Percentiles rank a stretch among this genome's conserved stretches.
Evolutionary conservation across 768 basidiomycete genomes (phyloP).

Genomic region (Paxillus involutus): DNA sequence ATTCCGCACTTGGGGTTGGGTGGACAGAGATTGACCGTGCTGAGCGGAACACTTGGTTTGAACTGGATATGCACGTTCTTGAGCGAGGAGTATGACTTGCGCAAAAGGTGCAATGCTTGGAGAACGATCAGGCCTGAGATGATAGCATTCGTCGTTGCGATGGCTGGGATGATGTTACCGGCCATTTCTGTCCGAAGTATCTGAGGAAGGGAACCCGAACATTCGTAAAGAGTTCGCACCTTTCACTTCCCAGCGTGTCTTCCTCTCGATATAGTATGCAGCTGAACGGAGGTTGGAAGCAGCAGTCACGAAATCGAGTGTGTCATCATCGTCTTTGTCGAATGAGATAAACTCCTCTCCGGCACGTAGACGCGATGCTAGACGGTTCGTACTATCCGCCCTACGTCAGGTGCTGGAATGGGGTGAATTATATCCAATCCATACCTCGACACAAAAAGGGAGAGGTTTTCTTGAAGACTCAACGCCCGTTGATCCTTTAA

Average conservation of each 20-base stretch:
- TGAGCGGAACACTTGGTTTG: slow-evolving; percentile 77
- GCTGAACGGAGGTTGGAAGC: slow-evolving; percentile 89
- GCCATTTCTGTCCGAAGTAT: slow-evolving; percentile 77
- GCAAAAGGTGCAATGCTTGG: slow-evolving; percentile 84
- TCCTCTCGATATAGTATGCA: slow-evolving; percentile 84
- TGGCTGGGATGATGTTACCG: slow-evolving; percentile 98
- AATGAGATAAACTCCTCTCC: slow-evolving; percentile 79
- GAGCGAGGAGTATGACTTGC: slow-evolving; percentile 55
- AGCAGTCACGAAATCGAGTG: slow-evolving; percentile 94
- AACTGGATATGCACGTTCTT: slow-evolving; percentile 80
- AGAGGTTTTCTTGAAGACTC: slow-evolving; percentile 75
- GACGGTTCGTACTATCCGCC: slow-evolving; percentile 65
- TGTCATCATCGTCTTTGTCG: slow-evolving; percentile 98
- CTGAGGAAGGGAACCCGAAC: neutral
- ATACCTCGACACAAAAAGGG: slow-evolving; percentile 84
- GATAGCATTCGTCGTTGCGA: slow-evolving; percentile 98
- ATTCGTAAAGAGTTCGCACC: slow-evolving; percentile 42
- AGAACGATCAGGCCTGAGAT: slow-evolving; percentile 93
- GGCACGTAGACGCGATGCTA: slow-evolving; percentile 64
- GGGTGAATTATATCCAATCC: slow-evolving; percentile 1
- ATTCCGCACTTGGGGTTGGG: slow-evolving; percentile 83
- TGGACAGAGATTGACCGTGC: slow-evolving; percentile 57
- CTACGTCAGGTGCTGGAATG: slow-evolving; percentile 7
- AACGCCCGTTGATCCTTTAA: slow-evolving; percentile 84
- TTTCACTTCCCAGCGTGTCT: slow-evolving; percentile 97